Percentiles rank a stretch among this genome's conserved stretches.
Evolutionary conservation across 2,329 filamentous ascomycete species (phyloP).

Genomic region (Epichloe uncinata): DNA sequence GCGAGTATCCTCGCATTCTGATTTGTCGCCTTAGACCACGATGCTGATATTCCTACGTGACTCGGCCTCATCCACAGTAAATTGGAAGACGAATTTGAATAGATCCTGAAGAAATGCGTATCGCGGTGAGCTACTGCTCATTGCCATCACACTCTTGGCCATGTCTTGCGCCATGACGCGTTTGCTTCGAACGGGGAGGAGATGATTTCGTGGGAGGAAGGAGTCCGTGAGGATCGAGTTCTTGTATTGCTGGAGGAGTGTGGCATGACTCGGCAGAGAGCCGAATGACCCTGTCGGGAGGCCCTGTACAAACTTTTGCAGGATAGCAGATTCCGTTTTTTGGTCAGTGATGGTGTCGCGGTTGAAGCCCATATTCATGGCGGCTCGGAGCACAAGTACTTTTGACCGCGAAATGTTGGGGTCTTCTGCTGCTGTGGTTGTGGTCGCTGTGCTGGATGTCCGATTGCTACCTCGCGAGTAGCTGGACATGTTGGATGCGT

Average conservation of each 20-base stretch:
- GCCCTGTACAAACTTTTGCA: conserved; percentile 65
- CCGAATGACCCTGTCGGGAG: conserved; percentile 72
- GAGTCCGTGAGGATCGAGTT: conserved; percentile 64
- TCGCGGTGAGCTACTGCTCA: conserved; percentile 52
- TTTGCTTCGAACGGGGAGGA: conserved; percentile 39
- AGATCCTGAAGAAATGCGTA: conserved; percentile 73
- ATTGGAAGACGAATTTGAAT: conserved; percentile 74
- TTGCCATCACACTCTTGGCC: conserved; percentile 64
- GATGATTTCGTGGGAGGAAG: conserved; percentile 29
- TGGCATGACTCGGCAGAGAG: conserved; percentile 52
- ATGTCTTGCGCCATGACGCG: conserved; percentile 60
- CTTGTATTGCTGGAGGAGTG: conserved; percentile 67
- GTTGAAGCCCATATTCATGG: conserved; percentile 70
- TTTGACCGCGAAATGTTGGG: conserved; percentile 66
- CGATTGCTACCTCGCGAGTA: conserved; percentile 60
- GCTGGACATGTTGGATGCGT: conserved; percentile 62
- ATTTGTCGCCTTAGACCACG: conserved; percentile 25
- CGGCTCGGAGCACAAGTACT: conserved; percentile 68
- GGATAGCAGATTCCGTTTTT: conserved; percentile 34
- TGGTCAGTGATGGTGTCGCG: conserved; percentile 38
- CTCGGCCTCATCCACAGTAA: conserved; percentile 65
- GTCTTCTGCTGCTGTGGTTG: conserved; percentile 56
- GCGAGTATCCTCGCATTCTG: background rate
- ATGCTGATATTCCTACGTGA: conserved; percentile 52
- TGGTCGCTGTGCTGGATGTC: conserved; percentile 60